phyloP scores from a whole-genome alignment of 2,329 filamentous ascomycete species.

The Botryosphaeria agaves region DNA sequence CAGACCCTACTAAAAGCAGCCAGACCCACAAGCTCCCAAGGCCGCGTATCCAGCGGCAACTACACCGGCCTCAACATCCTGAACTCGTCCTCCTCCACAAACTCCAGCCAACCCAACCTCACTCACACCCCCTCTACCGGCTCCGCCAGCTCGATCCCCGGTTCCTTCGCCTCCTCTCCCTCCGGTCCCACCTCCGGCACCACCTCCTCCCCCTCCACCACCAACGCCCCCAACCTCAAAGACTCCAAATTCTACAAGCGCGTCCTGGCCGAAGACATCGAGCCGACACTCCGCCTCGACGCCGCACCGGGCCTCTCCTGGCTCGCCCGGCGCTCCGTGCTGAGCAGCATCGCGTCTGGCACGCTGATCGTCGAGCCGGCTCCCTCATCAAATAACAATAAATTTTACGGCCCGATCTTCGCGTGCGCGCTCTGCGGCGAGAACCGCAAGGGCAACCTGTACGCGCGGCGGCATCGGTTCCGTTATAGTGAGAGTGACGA shows the following conservation, averaged over 20 bases:
- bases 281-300: constrained; percentile 82
- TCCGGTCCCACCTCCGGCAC: constrained; percentile 36
- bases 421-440: constrained; percentile 86
- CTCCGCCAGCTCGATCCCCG: constrained; percentile 31
- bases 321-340: constrained; percentile 72
- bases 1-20: constrained; percentile 53
- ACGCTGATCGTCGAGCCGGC: constrained; percentile 79
- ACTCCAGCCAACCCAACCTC: constrained; percentile 16
- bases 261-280: constrained; percentile 74
- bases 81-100: constrained; percentile 32
- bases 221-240: constrained; percentile 47
- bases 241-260: constrained; percentile 93
- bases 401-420: constrained; percentile 37
- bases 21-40: constrained; percentile 38
- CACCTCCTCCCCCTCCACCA: constrained; percentile 7
- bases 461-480: constrained; percentile 74
- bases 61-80: constrained; percentile 46
- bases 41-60: constrained; percentile 55
- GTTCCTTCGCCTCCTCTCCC: constrained; percentile 32
- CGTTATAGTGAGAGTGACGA: constrained; percentile 72
- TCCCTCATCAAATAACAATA: constrained; percentile 28
- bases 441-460: constrained; percentile 47
- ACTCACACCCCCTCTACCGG: no score
- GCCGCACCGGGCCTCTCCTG: constrained; percentile 81
- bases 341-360: constrained; percentile 70